Percentiles rank a stretch among this genome's conserved stretches.
phyloP scores from a whole-genome alignment of 352 stramenopile genomes.

The Phytophthora nicotianae region DNA sequence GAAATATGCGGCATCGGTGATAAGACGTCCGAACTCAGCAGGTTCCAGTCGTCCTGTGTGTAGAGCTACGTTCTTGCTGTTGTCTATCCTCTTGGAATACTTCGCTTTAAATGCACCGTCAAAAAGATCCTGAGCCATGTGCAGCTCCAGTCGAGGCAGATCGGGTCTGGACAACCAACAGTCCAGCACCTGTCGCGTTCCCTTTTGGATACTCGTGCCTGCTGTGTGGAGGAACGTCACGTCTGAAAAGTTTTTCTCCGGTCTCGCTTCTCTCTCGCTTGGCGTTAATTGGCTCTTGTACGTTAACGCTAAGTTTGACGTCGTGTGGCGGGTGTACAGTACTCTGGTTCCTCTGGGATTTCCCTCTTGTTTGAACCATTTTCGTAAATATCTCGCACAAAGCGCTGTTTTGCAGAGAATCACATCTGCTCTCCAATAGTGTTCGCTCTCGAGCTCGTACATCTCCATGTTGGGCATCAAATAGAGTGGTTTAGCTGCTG shows the following conservation, averaged over 20 bases:
- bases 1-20: conserved; percentile 48
- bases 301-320: conserved; percentile 46
- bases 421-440: conserved; percentile 52
- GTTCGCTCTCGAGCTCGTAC: conserved; percentile 53
- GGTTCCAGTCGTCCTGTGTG: conserved; percentile 42
- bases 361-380: conserved; percentile 67
- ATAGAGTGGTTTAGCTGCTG: conserved; percentile 48
- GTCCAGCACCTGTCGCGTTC: conserved; percentile 43
- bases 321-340: conserved; percentile 69
- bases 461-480: conserved; percentile 70
- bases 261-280: conserved; percentile 12
- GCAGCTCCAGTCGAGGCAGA: conserved; percentile 41
- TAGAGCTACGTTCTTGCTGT: conserved; percentile 38
- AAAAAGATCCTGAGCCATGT: conserved; percentile 44
- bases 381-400: conserved; percentile 41
- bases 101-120: conserved; percentile 29
- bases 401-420: conserved; percentile 60
- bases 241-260: conserved; percentile 45
- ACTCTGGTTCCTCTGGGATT: conserved; percentile 56
- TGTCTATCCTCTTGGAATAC: conserved; percentile 31
- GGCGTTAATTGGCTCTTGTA: conserved; percentile 25
- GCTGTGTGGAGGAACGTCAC: conserved; percentile 52
- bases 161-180: conserved; percentile 44
- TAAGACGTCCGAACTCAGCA: conserved; percentile 42
- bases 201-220: conserved; percentile 54